Base-by-base conservation (phyloP, 768 basidiomycete species). In the Boletus reticuloceps region DNA sequence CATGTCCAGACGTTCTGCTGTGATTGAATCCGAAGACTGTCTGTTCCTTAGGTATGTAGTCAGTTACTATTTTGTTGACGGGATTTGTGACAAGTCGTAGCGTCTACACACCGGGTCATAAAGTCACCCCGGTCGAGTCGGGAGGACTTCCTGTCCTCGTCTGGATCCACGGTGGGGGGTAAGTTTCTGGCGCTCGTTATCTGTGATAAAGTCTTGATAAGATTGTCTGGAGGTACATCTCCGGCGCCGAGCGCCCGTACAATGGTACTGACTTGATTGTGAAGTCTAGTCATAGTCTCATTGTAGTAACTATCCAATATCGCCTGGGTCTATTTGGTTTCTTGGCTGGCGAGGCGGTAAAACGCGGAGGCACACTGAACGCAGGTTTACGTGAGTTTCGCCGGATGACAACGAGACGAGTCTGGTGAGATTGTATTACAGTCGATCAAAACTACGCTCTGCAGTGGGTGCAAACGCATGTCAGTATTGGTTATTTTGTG, bases 161-260 rank as follows among this genome's bases (percentile, higher is more conserved):
- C n/a, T 58, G 49, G 40, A 58, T 58, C 13, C 40, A 43, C 6
- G 57, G 49, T 9, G 57, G 57, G 5, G 57, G 45, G 57, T 58
- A 27, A 11, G 56, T 4, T 45, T 29, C 19, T 14, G 12, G 14
- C 3, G 16, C 40, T 4, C 10, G 4, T 36, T 40, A 36, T 32
- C 20, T 25, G 19, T 29, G 19, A 22, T 8, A 12, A 5, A 11
- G 13, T 29, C 6, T 12, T 47, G 16, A 56, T 8, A 20, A n/a
- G n/a, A 2, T 16, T 20, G 7, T 43, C 20, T 43, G 40, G 14
- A 56, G 56, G 17, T 57, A 57, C 22, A 5, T 37, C 17, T 12
- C 19, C 4, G 55, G 55, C 20, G 11, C 22, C 5, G 39, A 41
- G 44, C 17, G 20, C 12, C 12, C 2, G 9, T 42, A 22, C 50